Percentiles rank a stretch among this genome's conserved stretches.
phyloP scores from a whole-genome alignment of 495 filamentous ascomycete genomes.

The Aspergillus coremiiformis region DNA sequence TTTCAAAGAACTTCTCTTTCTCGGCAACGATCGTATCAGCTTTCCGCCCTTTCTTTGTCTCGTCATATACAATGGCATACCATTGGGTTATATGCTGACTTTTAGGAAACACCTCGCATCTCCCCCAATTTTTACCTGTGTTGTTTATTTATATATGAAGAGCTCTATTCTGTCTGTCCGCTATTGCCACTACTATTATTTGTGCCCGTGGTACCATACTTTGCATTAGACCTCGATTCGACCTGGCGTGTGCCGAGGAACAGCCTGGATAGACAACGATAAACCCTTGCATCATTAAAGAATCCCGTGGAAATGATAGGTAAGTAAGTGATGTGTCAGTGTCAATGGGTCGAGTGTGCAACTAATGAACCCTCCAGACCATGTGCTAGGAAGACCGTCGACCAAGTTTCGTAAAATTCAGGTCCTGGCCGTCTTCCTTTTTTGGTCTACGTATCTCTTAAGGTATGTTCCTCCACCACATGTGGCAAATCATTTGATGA shows the following conservation, averaged over 20 bases:
- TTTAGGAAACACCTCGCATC: background rate
- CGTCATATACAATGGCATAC: background rate
- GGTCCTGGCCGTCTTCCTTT: constrained; percentile 80
- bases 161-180: background rate
- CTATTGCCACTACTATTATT: background rate
- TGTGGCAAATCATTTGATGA: background rate
- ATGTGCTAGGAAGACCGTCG: constrained; percentile 86
- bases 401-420: constrained; percentile 87
- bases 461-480: constrained; percentile 39
- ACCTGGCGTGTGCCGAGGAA: background rate
- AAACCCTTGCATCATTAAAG: background rate
- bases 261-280: background rate
- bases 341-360: background rate
- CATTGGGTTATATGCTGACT: background rate
- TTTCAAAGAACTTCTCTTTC: no score
- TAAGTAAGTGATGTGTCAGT: constrained; percentile 7
- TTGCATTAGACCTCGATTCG: no score
- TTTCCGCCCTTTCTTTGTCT: no score
- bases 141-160: background rate
- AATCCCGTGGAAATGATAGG: constrained; percentile 28
- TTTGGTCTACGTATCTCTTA: constrained; percentile 82
- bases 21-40: no score
- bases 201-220: background rate
- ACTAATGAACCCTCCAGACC: constrained; percentile 46
- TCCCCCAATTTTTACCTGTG: background rate